These are phyloP conservation scores for Alternaria novae-zelandiae DNA, from an alignment of 2,329 filamentous ascomycete species.

Conservation along the genomic window DNA sequence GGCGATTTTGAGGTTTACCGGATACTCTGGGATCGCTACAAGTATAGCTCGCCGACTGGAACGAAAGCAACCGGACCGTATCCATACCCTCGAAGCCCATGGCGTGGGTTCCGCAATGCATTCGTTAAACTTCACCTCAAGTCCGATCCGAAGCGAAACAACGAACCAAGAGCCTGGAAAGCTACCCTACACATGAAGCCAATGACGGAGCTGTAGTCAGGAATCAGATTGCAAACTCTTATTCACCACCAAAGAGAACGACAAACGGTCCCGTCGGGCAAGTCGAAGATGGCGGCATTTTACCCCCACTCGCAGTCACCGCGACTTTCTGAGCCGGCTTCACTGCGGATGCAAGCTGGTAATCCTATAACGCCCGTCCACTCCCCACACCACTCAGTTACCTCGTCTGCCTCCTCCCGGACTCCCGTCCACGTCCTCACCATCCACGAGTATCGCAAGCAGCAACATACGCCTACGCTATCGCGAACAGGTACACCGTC, in stretches of 20 bases:
- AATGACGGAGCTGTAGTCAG: neutral
- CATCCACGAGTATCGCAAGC: constrained; percentile 50
- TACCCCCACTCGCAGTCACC: constrained; percentile 32
- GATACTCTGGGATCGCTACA: neutral
- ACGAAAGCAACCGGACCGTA: neutral
- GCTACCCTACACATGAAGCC: constrained; percentile 1
- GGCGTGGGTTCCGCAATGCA: constrained; percentile 21
- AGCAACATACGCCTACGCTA: constrained; percentile 41
- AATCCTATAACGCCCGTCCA: constrained; percentile 44
- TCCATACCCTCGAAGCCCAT: constrained; percentile 1
- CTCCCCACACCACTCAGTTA: constrained; percentile 46
- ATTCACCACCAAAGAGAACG: neutral
- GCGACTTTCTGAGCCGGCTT: constrained; percentile 17
- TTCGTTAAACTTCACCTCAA: constrained; percentile 15
- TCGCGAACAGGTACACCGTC: constrained; percentile 34
- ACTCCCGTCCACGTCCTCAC: constrained; percentile 45
- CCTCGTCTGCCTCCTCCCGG: constrained; percentile 40
- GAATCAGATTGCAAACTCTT: neutral
- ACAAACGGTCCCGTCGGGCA: neutral
- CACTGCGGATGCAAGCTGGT: constrained; percentile 23
- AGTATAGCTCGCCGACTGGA: neutral
- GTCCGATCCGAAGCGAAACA: constrained; percentile 10
- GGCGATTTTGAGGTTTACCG: constrained; percentile 1
- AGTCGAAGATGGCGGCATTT: constrained; percentile 28
- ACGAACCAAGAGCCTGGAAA: constrained; percentile 11